Evolutionary conservation across 345 rosid species (phyloP).

Genomic region (Draba incana): DNA sequence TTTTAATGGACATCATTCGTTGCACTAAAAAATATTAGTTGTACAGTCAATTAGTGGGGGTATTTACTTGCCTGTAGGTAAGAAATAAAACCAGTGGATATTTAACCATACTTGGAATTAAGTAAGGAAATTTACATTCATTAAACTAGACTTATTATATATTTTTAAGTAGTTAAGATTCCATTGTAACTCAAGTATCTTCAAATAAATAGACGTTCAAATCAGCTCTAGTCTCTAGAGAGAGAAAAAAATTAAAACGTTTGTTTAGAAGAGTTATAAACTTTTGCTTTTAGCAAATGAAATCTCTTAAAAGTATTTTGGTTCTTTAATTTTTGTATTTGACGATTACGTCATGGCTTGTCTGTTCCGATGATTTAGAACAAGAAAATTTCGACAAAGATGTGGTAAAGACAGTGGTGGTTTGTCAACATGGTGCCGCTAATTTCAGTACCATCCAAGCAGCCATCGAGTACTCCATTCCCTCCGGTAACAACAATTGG

Average conservation of each 20-base stretch:
- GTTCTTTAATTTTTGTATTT: conserved; percentile 18
- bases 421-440: conserved; percentile 37
- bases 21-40: too few relatives aligned
- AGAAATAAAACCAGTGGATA: conserved; percentile 12
- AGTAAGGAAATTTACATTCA: conserved; percentile 10
- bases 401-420: conserved; percentile 34
- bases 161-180: background rate
- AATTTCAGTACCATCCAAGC: conserved; percentile 45
- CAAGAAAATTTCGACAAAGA: background rate
- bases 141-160: background rate
- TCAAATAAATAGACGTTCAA: too few relatives aligned
- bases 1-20: too few relatives aligned
- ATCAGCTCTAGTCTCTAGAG: too few relatives aligned
- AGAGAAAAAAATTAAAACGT: too few relatives aligned
- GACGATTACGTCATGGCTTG: background rate
- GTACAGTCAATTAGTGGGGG: too few relatives aligned
- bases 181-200: too few relatives aligned
- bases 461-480: conserved; percentile 51
- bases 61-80: too few relatives aligned
- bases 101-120: conserved; percentile 29
- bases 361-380: conserved; percentile 4
- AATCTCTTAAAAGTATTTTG: conserved; percentile 8
- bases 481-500: conserved; percentile 43
- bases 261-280: background rate
- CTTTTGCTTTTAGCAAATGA: conserved; percentile 15